Evolutionary conservation across 108 stramenopile species (phyloP), one percentile per base, ranked within the genome.

Genomic region (Skeletonema costatum): DNA sequence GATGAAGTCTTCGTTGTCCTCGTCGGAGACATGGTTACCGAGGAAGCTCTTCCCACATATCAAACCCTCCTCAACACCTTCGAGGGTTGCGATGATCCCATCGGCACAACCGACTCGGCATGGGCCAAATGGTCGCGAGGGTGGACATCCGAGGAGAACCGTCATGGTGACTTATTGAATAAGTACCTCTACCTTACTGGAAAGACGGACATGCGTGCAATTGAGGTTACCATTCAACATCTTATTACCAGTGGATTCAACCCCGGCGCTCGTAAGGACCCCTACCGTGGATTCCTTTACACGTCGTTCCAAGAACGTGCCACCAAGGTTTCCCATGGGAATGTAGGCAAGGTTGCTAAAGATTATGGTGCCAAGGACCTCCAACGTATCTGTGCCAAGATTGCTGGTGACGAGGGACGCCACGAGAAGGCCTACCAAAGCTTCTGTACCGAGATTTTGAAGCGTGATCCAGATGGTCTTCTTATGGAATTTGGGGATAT

Each of bases 291-390:
- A 60, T 96, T 96, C 66, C 91, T 96, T 29, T 96, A 96, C 86
- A 96, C 96, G n/a, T 93, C 92, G 59, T 96, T 96, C 85, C 96
- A 96, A 81, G 96, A 96, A 75, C 90, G 96, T 32, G 96, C 96
- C 10, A 96, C 96, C 71, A 96, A 94, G 80, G 75, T 96, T 53
- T 93, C 92, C 14, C 96, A 96, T 60, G 86, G 87, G 3, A 94
- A 94, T 68, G 96, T 96, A 8, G 96, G 90, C 19, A 87, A 83
- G 63, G 73, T 96, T 32, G 96, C 96, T 46, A 86, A 87, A 44
- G 63, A 81, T 9, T 73, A 85, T 38, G 96, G 93, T 11, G 96
- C 94, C 70, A 82, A 12, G 12, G 87, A 90, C 66, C 81, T 97
- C 19, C 74, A 79, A 58, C 73, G 76, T 31, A 97, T 97, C 42